phyloP scores from a whole-genome alignment of 73 alveolate genomes.

The Stentor coeruleus region DNA sequence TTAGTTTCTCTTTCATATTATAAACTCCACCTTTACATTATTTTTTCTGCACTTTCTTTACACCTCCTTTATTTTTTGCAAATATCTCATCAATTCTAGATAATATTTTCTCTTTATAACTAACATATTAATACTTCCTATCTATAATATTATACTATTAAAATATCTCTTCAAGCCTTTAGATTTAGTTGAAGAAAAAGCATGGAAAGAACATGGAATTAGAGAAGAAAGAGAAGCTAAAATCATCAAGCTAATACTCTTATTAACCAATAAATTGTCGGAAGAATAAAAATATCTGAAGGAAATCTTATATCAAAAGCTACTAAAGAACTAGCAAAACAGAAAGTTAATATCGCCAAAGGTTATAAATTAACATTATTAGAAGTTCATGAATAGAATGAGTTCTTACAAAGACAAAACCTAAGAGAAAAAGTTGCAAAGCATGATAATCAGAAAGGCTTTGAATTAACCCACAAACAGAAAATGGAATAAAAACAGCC shows the following conservation, averaged over 20 bases:
- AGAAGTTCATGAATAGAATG: conserved; percentile 74
- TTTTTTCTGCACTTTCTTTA: too few species aligned
- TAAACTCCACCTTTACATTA: too few species aligned
- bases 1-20: too few species aligned
- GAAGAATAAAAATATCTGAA: conserved; percentile 79
- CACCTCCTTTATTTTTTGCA: too few species aligned
- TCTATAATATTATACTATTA: too few species aligned
- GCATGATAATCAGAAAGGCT: conserved; percentile 76
- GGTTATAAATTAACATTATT: conserved; percentile 64
- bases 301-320: conserved; percentile 60
- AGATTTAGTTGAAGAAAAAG: conserved; percentile 94
- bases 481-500: conserved; percentile 53
- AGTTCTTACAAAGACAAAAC: conserved; percentile 69
- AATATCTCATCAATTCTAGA: too few species aligned
- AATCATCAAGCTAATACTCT: conserved; percentile 82
- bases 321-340: conserved; percentile 67
- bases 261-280: conserved; percentile 75
- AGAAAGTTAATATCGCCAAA: conserved; percentile 65
- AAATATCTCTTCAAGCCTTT: too few species aligned
- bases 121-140: too few species aligned
- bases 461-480: conserved; percentile 49
- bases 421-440: conserved; percentile 74
- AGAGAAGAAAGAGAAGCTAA: conserved; percentile 96
- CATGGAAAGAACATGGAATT: conserved; percentile 91
- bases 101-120: too few species aligned